Evolutionary conservation across 2,329 filamentous ascomycete genomes (phyloP).

Genomic region (Microdochium trichocladiopsis): DNA sequence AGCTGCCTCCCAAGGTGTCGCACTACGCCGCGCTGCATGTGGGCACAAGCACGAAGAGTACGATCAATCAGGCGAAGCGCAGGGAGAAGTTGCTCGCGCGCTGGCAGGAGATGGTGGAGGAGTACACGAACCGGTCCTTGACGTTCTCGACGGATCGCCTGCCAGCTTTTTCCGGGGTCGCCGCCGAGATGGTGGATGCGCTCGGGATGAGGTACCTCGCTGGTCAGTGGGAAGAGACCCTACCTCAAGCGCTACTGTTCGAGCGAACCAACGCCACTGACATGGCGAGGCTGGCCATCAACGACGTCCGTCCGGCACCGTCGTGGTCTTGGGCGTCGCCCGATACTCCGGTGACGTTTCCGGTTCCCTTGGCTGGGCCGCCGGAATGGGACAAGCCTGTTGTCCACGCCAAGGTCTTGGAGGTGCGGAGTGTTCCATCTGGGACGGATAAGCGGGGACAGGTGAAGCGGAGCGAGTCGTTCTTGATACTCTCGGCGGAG

Average conservation of each 20-base stretch:
- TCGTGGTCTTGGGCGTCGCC: conserved; percentile 8
- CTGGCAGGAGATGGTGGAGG: conserved; percentile 5
- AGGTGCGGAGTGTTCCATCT: conserved; percentile 3
- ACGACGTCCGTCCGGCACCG: not conserved
- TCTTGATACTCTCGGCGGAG: conserved; percentile 3
- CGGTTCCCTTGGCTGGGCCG: not conserved
- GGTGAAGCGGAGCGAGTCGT: conserved; percentile 4
- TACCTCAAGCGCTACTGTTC: conserved; percentile 3
- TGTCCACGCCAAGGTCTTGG: not conserved
- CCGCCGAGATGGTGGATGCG: conserved; percentile 2
- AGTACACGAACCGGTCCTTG: conserved; percentile 2
- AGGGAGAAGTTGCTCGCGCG: conserved; percentile 9
- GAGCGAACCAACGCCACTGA: conserved; percentile 1
- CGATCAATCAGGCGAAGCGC: conserved; percentile 3
- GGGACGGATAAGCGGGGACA: conserved; percentile 3
- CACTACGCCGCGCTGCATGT: conserved; percentile 1
- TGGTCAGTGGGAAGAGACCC: conserved; percentile 5
- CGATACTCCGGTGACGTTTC: conserved; percentile 4
- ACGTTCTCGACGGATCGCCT: conserved; percentile 3
- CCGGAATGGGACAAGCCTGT: not conserved
- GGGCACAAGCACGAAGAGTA: not conserved
- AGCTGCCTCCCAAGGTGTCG: conserved; percentile 1
- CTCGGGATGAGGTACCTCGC: conserved; percentile 3
- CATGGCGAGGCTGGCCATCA: not conserved
- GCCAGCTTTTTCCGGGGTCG: conserved; percentile 5